Evolutionary conservation across 768 basidiomycete species (phyloP).

Genomic region (Tulasnella sp.): DNA sequence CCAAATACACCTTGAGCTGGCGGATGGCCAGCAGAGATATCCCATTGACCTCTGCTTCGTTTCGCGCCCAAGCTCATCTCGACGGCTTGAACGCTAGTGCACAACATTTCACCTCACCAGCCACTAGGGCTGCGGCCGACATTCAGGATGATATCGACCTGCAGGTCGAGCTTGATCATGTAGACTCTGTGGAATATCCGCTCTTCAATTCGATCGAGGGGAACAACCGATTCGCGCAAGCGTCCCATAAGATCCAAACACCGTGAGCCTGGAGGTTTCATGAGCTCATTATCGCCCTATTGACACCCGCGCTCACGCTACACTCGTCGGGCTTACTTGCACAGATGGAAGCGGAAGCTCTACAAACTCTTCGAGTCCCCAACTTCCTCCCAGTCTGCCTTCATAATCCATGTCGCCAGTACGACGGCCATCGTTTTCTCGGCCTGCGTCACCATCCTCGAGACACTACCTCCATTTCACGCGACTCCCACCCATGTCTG

Average conservation of each 20-base stretch:
- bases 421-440: constrained; percentile 64
- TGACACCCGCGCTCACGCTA: neutral
- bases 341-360: constrained; percentile 48
- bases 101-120: constrained; percentile 4
- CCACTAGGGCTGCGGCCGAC: neutral
- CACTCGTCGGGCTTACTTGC: no score
- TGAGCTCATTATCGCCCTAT: neutral
- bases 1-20: neutral
- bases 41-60: no score
- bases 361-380: constrained; percentile 71
- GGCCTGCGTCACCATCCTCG: constrained; percentile 63
- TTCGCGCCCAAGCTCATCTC: no score
- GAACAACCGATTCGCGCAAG: neutral
- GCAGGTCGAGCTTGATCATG: neutral
- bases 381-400: constrained; percentile 62
- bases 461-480: constrained; percentile 70
- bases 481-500: constrained; percentile 56
- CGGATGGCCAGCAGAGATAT: neutral
- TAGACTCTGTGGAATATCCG: constrained; percentile 3
- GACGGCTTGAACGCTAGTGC: neutral
- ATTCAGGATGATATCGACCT: neutral
- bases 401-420: constrained; percentile 58
- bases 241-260: neutral
- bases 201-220: constrained; percentile 4
- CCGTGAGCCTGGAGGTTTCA: neutral